Conservation (phyloP, 345 rosid genomes). For the Melaleuca quinquenervia region DNA sequence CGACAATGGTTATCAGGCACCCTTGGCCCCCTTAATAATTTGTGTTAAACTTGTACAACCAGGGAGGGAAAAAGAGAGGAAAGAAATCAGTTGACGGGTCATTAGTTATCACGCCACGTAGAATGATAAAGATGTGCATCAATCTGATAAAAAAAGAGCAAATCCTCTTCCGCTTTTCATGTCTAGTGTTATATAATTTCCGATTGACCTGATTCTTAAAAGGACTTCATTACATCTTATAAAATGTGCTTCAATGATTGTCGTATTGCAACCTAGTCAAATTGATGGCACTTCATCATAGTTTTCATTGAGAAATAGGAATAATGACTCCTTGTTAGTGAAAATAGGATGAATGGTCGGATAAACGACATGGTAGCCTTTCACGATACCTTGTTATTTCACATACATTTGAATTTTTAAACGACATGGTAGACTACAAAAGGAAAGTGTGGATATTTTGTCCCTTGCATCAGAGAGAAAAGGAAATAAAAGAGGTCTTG, state of each 20-base stretch:
- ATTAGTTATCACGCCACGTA: neutral
- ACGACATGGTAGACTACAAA: no score
- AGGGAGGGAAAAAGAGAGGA: neutral
- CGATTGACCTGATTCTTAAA: neutral
- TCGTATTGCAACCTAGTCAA: neutral
- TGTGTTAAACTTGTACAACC: neutral
- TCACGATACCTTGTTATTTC: neutral
- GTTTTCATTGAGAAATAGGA: neutral
- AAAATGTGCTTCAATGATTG: neutral
- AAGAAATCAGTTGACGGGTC: neutral
- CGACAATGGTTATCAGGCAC: neutral
- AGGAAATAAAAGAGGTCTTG: no score
- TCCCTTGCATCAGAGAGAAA: no score
- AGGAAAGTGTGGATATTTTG: no score
- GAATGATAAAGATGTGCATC: neutral
- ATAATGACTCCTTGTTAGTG: neutral
- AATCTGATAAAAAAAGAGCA: neutral
- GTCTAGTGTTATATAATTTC: neutral
- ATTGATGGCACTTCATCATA: neutral
- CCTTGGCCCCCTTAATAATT: neutral
- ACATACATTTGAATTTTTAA: neutral
- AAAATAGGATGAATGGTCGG: neutral
- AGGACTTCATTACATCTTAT: neutral
- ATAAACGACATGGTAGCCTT: neutral
- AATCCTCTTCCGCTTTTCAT: neutral